Base-by-base conservation (phyloP, 2,329 filamentous ascomycete genomes). In the Pseudogymnoascus sp. region DNA sequence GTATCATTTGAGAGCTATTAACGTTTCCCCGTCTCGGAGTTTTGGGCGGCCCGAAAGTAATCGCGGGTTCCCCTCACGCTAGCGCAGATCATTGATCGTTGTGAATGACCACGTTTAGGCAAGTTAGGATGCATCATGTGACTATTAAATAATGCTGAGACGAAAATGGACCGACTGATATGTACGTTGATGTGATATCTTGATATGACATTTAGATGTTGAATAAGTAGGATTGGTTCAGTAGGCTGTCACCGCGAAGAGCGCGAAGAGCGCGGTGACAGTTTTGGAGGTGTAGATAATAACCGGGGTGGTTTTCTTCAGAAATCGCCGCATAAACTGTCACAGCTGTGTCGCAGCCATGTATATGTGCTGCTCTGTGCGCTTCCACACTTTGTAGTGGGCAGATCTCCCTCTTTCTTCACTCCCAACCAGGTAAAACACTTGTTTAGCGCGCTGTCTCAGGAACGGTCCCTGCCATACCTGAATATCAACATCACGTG, bases 1-100 rank as follows among this genome's bases (percentile, higher is more conserved):
- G 51, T 34, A 18, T 57, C 4, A 29, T 12, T 7, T 18, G 26
- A 21, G 8, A 31, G 26, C 51, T 57, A 54, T 54, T 14, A 31
- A 31, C 18, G 10, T 5, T 51, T 54, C 26, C 26, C 47, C 26
- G 21, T 54, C 47, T 54, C 47, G 47, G 47, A 31, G 4, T 12
- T 34, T 57, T 57, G 10, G 51, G n/a, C 51, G 51, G 51, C 51
- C 29, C 51, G 51, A 57, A 34, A 31, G 51, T 4, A 6, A 18
- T 34, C 29, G 51, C 29, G 51, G 51, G 51, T 8, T 57, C 51
- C 51, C n/a, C 51, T 57, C 51, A 57, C 51, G 51, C 51, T 57
- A 57, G 11, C 8, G 45, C 51, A 54, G 51, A 57, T 57, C 51
- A 36, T 54, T 16, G 14, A 16, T 31, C 47, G 5, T 34, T 21